phyloP scores from a whole-genome alignment of 2,329 filamentous ascomycete genomes.

The Ascomycota sp. region DNA sequence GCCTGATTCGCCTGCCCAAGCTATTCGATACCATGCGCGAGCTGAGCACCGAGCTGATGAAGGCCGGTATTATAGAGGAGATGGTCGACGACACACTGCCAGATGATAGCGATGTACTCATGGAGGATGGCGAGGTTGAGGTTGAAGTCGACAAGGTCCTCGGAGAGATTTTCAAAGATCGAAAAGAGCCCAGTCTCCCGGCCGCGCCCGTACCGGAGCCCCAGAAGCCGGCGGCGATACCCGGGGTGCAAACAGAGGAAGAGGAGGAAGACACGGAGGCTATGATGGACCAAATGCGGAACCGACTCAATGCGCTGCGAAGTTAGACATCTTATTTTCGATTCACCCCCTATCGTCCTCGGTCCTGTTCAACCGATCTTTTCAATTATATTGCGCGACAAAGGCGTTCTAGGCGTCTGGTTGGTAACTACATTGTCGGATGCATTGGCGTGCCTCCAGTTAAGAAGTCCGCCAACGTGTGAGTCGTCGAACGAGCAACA shows the following conservation, averaged over 20 bases:
- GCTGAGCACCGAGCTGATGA: constrained; percentile 69
- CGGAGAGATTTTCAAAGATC: constrained; percentile 73
- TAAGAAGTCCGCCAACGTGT: too few relatives aligned
- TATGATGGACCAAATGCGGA: constrained; percentile 86
- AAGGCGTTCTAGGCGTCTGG: too few relatives aligned
- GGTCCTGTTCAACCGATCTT: too few relatives aligned
- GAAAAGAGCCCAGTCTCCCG: constrained; percentile 38
- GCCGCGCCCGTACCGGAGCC: constrained; percentile 34
- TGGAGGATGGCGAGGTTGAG: constrained; percentile 58
- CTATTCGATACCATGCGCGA: constrained; percentile 78
- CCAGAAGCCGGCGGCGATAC: constrained; percentile 28
- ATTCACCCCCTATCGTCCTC: too few relatives aligned
- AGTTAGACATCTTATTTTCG: constrained; percentile 33
- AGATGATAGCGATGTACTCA: constrained; percentile 48
- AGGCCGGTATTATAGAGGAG: constrained; percentile 93
- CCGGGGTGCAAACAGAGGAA: constrained; percentile 42
- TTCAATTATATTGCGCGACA: too few relatives aligned
- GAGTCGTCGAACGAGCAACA: too few relatives aligned
- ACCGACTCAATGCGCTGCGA: constrained; percentile 73
- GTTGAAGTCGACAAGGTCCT: constrained; percentile 82
- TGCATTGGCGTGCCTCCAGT: too few relatives aligned
- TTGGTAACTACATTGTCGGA: too few relatives aligned
- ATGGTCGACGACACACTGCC: constrained; percentile 80
- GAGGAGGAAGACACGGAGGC: constrained; percentile 77
- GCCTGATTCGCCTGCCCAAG: constrained; percentile 63